Evolutionary conservation across 345 rosid species (phyloP), one percentile per base, ranked within the genome.

Genomic region (Eucalyptus coolabah): DNA sequence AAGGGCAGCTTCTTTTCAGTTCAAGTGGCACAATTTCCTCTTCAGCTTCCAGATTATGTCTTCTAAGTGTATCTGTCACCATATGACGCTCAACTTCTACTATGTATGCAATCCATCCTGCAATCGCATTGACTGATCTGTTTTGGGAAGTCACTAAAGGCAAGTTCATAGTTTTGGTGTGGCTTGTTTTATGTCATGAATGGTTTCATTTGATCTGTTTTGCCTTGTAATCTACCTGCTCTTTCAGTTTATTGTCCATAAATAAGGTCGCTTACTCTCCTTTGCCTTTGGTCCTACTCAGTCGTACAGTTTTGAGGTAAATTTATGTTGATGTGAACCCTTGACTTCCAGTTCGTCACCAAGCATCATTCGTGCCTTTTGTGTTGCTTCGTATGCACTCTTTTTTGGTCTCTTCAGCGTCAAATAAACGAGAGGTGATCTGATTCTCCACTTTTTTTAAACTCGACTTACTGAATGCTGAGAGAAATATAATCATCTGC

Each of bases 21-120:
- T 87, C 92, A 93, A 88, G 97, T 96, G 87, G 95, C 92, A 8
- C 91, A 89, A 91, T 95, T 95, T 90, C 93, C 95, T 30, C 93
- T 96, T 34, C 91, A 93, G 86, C 56, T 60, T 87, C 99, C 98
- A 3, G 98, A 95, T 88, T 97, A 94, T 91, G 91, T 97, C 87
- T 97, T 94, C 93, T 97, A 92, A 40, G 85, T 37, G 83, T 77
- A 40, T 77, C 26, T 77, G 83, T 21, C 30, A 40, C 45, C 44
- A 34, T 34, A 77, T 40, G 9, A 26, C 13, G 85, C 82, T 40
- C 85, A 77, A 40, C 85, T 77, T 77, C 30, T 77, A 77, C 24
- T 26, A 77, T 77, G 47, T 77, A 40, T 77, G 85, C 47, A 77
- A 21, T 77, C 47, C 85, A 40, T 40, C 85, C 47, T 77, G 85